These are phyloP conservation scores for Trametes cingulata DNA, from an alignment of 768 basidiomycete genomes.

Conservation along the genomic window DNA sequence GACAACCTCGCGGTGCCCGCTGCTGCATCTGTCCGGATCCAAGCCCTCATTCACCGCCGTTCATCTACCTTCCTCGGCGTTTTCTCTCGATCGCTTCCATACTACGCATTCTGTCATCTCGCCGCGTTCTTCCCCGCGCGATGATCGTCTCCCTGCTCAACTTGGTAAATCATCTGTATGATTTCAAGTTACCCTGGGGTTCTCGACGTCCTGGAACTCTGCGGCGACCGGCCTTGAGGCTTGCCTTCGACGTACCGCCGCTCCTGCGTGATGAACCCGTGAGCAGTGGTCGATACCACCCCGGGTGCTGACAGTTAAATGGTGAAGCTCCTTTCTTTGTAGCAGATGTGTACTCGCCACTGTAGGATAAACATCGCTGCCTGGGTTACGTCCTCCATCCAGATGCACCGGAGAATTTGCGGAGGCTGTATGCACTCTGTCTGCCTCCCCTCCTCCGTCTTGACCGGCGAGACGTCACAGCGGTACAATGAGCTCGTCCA, in stretches of 20 bases:
- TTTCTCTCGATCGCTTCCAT: constrained; percentile 3
- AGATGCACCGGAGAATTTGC: constrained; percentile 4
- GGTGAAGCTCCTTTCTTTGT: background rate
- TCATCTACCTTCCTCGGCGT: background rate
- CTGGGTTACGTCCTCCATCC: background rate
- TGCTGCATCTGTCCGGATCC: background rate
- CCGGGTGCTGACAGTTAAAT: background rate
- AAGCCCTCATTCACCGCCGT: background rate
- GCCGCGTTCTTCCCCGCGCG: background rate
- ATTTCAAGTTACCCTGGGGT: background rate
- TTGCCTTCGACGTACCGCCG: too few species aligned
- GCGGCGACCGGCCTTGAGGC: background rate
- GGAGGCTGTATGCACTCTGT: background rate
- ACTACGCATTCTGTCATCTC: background rate
- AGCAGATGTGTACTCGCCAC: too few species aligned
- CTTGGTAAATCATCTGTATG: too few species aligned
- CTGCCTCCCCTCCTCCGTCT: background rate
- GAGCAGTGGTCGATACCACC: background rate
- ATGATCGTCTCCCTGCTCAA: background rate
- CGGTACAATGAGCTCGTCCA: too few species aligned
- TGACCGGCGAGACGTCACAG: background rate
- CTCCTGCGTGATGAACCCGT: background rate
- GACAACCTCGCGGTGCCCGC: background rate
- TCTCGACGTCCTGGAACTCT: background rate
- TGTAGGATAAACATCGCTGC: constrained; percentile 1